A percentile compares a stretch with the other conserved stretches of the same genome.
phyloP scores from a whole-genome alignment of 140 eudicot genomes.

The Anethum foeniculum region DNA sequence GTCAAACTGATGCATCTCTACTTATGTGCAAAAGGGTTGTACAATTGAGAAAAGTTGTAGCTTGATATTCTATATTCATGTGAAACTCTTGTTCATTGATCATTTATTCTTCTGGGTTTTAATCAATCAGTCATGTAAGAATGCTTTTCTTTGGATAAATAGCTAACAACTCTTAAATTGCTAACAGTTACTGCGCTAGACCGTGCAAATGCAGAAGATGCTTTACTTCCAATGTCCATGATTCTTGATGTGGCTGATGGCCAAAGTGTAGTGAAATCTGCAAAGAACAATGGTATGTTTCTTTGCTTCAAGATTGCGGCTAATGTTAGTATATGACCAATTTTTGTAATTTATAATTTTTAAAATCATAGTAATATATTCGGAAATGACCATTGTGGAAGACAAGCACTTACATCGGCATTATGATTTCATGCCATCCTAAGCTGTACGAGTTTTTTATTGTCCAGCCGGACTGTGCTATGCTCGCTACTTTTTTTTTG shows the following conservation, averaged over 20 bases:
- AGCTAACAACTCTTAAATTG: conserved; percentile 13
- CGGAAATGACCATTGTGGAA: background rate
- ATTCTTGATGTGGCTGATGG: conserved; percentile 30
- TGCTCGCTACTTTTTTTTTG: background rate
- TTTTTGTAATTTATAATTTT: too few species aligned
- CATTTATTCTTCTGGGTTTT: background rate
- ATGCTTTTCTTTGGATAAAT: background rate
- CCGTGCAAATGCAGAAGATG: conserved; percentile 86
- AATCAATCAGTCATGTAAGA: background rate
- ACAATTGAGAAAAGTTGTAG: background rate
- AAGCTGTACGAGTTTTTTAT: background rate
- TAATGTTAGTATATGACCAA: background rate
- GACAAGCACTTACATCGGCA: background rate
- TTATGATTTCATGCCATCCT: background rate
- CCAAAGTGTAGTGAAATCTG: conserved; percentile 24
- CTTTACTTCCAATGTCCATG: conserved; percentile 52
- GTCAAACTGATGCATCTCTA: background rate
- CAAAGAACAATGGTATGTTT: conserved; percentile 37
- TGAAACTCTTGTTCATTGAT: background rate
- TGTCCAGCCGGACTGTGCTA: background rate
- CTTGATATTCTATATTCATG: background rate
- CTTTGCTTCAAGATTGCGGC: background rate
- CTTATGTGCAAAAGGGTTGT: background rate
- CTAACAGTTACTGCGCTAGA: conserved; percentile 85
- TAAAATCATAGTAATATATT: background rate